phyloP scores from a whole-genome alignment of 257 asterid genomes.

The Parsonsia alboflavescens region DNA sequence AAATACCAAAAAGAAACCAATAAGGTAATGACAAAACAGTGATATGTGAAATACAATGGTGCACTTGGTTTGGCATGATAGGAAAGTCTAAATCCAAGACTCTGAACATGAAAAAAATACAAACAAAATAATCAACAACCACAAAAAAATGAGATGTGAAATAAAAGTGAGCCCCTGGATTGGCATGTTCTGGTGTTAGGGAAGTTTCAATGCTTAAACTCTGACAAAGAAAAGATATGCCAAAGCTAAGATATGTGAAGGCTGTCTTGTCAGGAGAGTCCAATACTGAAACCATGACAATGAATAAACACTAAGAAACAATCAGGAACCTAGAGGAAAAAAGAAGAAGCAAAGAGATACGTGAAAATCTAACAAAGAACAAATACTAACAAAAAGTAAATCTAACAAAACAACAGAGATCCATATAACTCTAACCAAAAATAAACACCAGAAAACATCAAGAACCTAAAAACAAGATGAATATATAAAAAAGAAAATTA shows the following conservation, averaged over 20 bases:
- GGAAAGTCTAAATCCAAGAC: background rate
- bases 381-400: background rate
- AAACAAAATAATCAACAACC: background rate
- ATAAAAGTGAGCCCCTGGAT: background rate
- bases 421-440: background rate
- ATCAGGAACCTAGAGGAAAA: background rate
- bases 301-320: background rate
- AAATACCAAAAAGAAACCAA: background rate
- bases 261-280: background rate
- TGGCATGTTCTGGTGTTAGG: background rate
- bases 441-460: background rate
- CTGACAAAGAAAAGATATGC: background rate
- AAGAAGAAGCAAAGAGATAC: background rate
- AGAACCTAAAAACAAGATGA: background rate
- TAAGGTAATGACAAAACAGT: background rate
- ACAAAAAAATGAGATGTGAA: background rate
- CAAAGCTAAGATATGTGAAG: background rate
- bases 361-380: background rate
- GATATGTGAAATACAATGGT: background rate
- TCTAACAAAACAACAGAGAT: background rate
- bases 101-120: background rate
- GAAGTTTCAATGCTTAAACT: background rate
- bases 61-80: conserved; percentile 3
- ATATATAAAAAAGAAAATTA: background rate
- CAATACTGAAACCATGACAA: background rate